These are phyloP conservation scores for Ballota nigra DNA, from an alignment of 257 asterid species.

Conservation along the genomic window DNA sequence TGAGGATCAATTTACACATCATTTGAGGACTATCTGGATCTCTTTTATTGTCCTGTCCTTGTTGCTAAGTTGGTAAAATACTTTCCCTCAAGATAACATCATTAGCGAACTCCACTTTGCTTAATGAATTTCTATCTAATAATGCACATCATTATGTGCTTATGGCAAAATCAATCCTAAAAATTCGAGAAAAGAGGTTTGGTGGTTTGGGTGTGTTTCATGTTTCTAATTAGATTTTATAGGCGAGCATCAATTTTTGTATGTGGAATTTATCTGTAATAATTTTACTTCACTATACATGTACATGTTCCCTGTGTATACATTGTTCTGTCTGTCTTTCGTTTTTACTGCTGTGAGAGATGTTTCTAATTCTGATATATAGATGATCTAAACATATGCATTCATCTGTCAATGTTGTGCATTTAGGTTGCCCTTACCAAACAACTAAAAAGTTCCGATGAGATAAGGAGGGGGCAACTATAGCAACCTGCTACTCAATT, in stretches of 20 bases:
- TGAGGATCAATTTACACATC: too few relatives aligned
- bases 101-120: too few relatives aligned
- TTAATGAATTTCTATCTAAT: too few relatives aligned
- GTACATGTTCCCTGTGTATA: neutral
- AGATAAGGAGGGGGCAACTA: constrained; percentile 36
- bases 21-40: too few relatives aligned
- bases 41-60: too few relatives aligned
- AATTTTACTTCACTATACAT: neutral
- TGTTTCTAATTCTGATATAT: neutral
- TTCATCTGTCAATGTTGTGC: neutral
- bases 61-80: too few relatives aligned
- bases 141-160: too few relatives aligned
- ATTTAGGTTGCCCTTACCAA: constrained; percentile 74
- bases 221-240: too few relatives aligned
- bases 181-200: too few relatives aligned
- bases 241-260: neutral
- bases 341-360: neutral
- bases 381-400: neutral
- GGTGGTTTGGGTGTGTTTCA: too few relatives aligned
- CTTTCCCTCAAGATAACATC: too few relatives aligned
- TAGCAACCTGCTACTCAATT: constrained; percentile 24
- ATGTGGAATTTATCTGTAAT: neutral
- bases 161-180: too few relatives aligned
- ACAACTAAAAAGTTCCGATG: constrained; percentile 89
- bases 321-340: neutral